These are phyloP conservation scores for Candida verbasci DNA, from an alignment of 805 yeast species.

Conservation along the genomic window DNA sequence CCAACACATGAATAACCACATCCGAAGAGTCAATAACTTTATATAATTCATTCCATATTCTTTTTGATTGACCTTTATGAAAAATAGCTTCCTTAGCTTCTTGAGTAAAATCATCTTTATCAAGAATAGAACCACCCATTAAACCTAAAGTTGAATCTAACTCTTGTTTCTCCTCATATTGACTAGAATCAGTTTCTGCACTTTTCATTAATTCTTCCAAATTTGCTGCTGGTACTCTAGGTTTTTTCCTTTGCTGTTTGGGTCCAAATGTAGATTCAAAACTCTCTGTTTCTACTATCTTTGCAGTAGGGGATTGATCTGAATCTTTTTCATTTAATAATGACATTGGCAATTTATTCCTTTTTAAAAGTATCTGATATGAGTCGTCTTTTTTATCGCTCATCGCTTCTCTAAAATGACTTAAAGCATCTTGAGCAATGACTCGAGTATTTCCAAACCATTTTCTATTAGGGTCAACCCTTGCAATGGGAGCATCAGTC, in stretches of 20 bases:
- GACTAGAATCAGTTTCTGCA: conserved; percentile 53
- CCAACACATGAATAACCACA: conserved; percentile 92
- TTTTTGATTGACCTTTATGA: conserved; percentile 94
- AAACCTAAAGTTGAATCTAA: conserved; percentile 71
- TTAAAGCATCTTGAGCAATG: conserved; percentile 91
- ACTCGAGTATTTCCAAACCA: conserved; percentile 99
- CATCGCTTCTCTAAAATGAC: conserved; percentile 91
- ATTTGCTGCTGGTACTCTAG: conserved; percentile 68
- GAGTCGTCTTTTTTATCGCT: conserved; percentile 78
- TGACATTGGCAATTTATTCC: conserved; percentile 95
- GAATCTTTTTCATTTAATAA: conserved; percentile 80
- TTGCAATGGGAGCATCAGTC: conserved; percentile 81
- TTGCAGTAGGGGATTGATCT: conserved; percentile 72
- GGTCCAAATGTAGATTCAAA: conserved; percentile 87
- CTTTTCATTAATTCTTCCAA: conserved; percentile 70
- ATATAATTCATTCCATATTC: conserved; percentile 97
- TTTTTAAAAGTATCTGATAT: conserved; percentile 79
- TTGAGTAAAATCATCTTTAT: conserved; percentile 77
- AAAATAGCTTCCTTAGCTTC: conserved; percentile 95
- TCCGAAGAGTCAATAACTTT: conserved; percentile 97
- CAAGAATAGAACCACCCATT: conserved; percentile 60
- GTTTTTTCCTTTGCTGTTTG: conserved; percentile 88
- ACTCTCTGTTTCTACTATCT: conserved; percentile 84
- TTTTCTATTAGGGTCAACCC: conserved; percentile 93
- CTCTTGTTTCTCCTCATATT: conserved; percentile 72